Conservation (phyloP, 441 rosid species). For the Bruguiera hainesii region DNA sequence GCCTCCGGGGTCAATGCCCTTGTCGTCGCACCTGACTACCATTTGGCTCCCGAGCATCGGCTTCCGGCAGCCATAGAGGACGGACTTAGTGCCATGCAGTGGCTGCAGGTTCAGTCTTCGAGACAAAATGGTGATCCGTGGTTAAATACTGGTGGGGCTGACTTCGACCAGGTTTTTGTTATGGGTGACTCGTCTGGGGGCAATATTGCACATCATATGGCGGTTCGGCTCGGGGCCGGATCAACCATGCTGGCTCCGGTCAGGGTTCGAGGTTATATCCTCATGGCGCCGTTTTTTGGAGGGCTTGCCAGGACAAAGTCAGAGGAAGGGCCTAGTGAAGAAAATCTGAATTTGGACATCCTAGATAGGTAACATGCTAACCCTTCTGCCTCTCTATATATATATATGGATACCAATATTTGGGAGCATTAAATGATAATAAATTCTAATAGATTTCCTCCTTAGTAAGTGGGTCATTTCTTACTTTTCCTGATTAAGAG, state of each 20-base stretch:
- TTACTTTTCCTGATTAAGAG: no score
- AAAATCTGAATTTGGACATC: conserved; percentile 48
- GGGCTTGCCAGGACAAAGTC: conserved; percentile 72
- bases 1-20: conserved; percentile 59
- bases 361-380: conserved; percentile 60
- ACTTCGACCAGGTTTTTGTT: conserved; percentile 57
- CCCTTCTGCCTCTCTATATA: background rate
- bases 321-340: conserved; percentile 71
- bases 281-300: conserved; percentile 83
- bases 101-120: conserved; percentile 53
- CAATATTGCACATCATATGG: conserved; percentile 78
- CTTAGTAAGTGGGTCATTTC: no score
- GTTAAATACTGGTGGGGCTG: conserved; percentile 38
- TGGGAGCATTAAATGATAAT: no score
- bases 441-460: no score
- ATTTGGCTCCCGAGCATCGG: conserved; percentile 72
- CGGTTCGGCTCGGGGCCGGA: conserved; percentile 46
- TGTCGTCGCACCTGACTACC: conserved; percentile 52
- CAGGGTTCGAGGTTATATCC: conserved; percentile 66
- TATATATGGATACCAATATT: no score
- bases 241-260: conserved; percentile 44
- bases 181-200: conserved; percentile 92
- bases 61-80: conserved; percentile 80
- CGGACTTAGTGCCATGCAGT: conserved; percentile 38
- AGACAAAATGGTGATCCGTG: conserved; percentile 36